Evolutionary conservation across 1,139 yeast species (phyloP).

Genomic region (Blastobotrys illinoisensis): DNA sequence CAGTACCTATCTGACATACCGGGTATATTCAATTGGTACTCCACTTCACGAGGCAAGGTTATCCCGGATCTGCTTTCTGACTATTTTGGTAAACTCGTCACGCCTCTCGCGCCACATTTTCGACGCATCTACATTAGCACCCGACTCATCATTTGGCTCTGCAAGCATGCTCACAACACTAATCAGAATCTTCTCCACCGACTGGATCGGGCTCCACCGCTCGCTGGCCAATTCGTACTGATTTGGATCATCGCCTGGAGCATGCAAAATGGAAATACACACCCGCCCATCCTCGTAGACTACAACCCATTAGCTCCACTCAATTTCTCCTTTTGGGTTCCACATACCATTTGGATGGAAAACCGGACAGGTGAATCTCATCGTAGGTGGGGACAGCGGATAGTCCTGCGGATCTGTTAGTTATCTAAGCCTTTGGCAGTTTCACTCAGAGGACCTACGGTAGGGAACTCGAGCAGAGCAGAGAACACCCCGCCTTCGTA

Average conservation of each 20-base stretch:
- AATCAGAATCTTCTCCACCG: slow-evolving; percentile 86
- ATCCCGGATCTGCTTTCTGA: slow-evolving; percentile 57
- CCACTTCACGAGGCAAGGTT: slow-evolving; percentile 49
- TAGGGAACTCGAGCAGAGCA: slow-evolving; percentile 77
- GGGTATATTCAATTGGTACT: neutral
- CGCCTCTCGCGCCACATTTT: slow-evolving; percentile 89
- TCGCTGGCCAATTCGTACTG: slow-evolving; percentile 94
- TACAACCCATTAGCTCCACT: slow-evolving; percentile 2
- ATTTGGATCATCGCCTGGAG: slow-evolving; percentile 96
- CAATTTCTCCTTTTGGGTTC: neutral
- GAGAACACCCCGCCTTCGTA: slow-evolving; percentile 93
- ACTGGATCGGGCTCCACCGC: slow-evolving; percentile 97
- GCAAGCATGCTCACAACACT: slow-evolving; percentile 95
- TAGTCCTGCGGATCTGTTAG: slow-evolving; percentile 45
- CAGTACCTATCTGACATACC: too few relatives aligned
- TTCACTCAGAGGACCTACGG: neutral
- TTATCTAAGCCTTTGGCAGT: slow-evolving; percentile 8
- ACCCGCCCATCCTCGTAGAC: slow-evolving; percentile 91
- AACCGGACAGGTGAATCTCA: slow-evolving; percentile 78
- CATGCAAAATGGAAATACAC: slow-evolving; percentile 88
- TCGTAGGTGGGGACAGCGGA: slow-evolving; percentile 85
- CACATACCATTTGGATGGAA: slow-evolving; percentile 71
- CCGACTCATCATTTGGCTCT: slow-evolving; percentile 94
- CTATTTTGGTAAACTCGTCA: slow-evolving; percentile 57
- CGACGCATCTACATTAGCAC: slow-evolving; percentile 92